These are phyloP conservation scores for Geotrichum aggregatum DNA, from an alignment of 1,139 yeast genomes.

Conservation along the genomic window DNA sequence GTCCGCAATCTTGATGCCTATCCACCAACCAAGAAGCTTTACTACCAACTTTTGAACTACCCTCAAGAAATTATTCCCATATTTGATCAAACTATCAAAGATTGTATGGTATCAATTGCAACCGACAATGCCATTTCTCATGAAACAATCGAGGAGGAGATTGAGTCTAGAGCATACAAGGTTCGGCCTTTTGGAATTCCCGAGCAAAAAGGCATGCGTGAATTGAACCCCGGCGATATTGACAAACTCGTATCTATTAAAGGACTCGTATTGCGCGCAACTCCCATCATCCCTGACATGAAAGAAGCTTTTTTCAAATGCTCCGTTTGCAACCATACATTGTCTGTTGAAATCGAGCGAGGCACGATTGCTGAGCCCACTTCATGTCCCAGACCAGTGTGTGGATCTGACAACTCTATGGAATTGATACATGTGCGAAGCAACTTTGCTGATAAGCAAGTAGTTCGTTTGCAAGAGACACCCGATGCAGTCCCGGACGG, in stretches of 20 bases:
- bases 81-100: constrained; percentile 94
- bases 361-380: constrained; percentile 94
- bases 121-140: constrained; percentile 35
- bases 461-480: constrained; percentile 89
- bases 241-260: constrained; percentile 88
- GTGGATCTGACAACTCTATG: constrained; percentile 88
- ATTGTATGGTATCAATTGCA: constrained; percentile 71
- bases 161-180: constrained; percentile 78
- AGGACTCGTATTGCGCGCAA: constrained; percentile 84
- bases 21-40: constrained; percentile 71
- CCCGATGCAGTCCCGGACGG: constrained; percentile 99
- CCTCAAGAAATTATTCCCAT: constrained; percentile 97
- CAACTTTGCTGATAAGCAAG: constrained; percentile 91
- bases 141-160: constrained; percentile 47
- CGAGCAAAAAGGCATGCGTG: constrained; percentile 83
- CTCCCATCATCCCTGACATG: constrained; percentile 96
- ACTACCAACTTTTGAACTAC: constrained; percentile 79
- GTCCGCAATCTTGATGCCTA: constrained; percentile 73
- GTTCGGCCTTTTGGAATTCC: constrained; percentile 67
- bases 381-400: constrained; percentile 81
- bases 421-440: constrained; percentile 85
- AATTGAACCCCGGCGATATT: constrained; percentile 89
- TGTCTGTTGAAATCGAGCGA: constrained; percentile 87
- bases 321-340: constrained; percentile 89
- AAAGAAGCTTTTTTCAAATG: constrained; percentile 95